phyloP scores from a whole-genome alignment of 2,329 filamentous ascomycete genomes.

The Alternaria gaisen region DNA sequence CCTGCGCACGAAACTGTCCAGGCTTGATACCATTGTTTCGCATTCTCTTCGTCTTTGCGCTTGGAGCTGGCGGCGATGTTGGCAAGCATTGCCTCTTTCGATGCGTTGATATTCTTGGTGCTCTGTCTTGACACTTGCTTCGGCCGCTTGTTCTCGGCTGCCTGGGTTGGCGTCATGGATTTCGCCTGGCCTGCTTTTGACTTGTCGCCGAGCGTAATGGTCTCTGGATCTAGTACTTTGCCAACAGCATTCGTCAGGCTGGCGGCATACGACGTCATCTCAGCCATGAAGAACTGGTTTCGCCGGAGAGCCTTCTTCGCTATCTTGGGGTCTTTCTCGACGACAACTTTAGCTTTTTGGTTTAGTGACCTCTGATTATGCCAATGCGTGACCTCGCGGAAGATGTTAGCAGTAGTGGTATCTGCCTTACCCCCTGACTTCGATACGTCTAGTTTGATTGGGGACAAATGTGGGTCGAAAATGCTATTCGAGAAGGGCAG shows the following conservation, averaged over 20 bases:
- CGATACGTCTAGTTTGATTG: constrained; percentile 53
- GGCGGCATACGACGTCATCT: constrained; percentile 26
- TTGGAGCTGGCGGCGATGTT: constrained; percentile 54
- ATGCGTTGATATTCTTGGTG: constrained; percentile 44
- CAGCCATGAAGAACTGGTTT: constrained; percentile 29
- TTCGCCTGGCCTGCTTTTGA: constrained; percentile 21
- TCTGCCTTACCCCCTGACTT: constrained; percentile 34
- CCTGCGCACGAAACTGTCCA: constrained; percentile 59
- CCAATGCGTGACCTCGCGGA: constrained; percentile 66
- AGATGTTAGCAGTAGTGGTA: constrained; percentile 53
- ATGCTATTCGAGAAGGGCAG: constrained; percentile 59
- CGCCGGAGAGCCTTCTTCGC: constrained; percentile 32
- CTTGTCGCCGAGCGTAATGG: constrained; percentile 42
- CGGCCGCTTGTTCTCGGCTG: constrained; percentile 26
- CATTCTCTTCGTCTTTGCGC: constrained; percentile 53
- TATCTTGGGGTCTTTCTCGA: constrained; percentile 46
- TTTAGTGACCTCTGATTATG: constrained; percentile 67
- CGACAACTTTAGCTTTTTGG: constrained; percentile 43
- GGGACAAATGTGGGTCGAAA: constrained; percentile 59
- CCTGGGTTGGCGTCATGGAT: constrained; percentile 17
- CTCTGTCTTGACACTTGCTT: constrained; percentile 37
- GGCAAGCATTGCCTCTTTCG: constrained; percentile 56
- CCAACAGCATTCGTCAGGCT: constrained; percentile 28
- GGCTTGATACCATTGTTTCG: constrained; percentile 53
- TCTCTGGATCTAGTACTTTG: constrained; percentile 26